Evolutionary conservation across 495 filamentous ascomycete genomes (phyloP).

Genomic region (Neurospora cerealis): DNA sequence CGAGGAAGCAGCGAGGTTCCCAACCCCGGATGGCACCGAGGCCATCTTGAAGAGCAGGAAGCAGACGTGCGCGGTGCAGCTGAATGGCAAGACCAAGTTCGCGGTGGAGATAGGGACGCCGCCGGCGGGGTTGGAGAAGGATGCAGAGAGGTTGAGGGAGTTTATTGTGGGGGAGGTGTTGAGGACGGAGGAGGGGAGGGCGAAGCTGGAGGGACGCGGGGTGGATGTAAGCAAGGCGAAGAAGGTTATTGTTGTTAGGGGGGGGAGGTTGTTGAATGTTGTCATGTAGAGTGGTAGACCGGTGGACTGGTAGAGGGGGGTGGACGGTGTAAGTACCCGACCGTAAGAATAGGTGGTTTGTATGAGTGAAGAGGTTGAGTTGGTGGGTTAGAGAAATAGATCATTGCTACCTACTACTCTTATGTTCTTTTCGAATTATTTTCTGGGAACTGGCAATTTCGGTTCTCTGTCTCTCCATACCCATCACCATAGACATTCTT

Average conservation of each 20-base stretch:
- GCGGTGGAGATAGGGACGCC: constrained; percentile 46
- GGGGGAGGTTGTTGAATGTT: constrained; percentile 49
- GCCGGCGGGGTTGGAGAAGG: constrained; percentile 17
- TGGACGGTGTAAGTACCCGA: not conserved
- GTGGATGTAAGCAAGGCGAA: constrained; percentile 31
- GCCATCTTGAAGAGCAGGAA: constrained; percentile 24
- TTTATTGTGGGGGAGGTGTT: constrained; percentile 47
- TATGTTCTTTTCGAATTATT: not conserved
- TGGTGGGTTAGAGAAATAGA: not conserved
- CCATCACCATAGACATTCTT: not conserved
- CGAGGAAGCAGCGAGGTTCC: constrained; percentile 31
- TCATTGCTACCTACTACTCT: not conserved
- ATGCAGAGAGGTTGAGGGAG: constrained; percentile 29
- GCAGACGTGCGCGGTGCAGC: constrained; percentile 52
- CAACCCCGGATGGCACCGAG: constrained; percentile 40
- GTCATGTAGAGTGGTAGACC: constrained; percentile 26
- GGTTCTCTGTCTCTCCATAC: not conserved
- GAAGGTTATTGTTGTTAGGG: constrained; percentile 42
- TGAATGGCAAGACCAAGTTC: constrained; percentile 66
- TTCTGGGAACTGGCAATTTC: not conserved
- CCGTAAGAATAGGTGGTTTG: not conserved
- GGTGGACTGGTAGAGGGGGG: not conserved
- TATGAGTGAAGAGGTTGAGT: not conserved
- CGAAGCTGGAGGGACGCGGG: constrained; percentile 27
- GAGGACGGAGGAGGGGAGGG: constrained; percentile 35